Evolutionary conservation across 2,329 filamentous ascomycete species (phyloP).

Genomic region (Neoscytalidium dimidiatum): DNA sequence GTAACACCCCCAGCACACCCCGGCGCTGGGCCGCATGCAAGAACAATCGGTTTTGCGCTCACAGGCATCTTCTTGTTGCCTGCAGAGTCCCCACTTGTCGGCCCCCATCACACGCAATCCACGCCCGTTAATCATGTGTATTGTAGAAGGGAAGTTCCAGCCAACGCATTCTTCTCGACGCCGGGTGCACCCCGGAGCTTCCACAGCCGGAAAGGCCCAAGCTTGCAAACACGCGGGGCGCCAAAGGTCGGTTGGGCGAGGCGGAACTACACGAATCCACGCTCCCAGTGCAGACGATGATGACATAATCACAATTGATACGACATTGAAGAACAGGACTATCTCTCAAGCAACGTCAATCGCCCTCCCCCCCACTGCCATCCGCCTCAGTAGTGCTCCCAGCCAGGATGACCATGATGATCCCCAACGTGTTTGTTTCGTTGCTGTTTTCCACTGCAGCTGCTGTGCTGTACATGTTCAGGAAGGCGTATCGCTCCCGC

Average conservation of each 20-base stretch:
- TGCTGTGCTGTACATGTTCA: not conserved
- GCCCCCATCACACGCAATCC: not conserved
- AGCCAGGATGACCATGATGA: not conserved
- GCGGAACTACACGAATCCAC: not conserved
- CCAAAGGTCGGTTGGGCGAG: not conserved
- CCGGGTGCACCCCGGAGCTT: not conserved
- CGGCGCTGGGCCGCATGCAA: not conserved
- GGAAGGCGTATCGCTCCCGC: not conserved
- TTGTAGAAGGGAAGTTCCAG: not conserved
- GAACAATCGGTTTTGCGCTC: not conserved
- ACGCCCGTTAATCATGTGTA: no score
- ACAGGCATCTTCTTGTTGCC: not conserved
- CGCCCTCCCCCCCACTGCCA: not conserved
- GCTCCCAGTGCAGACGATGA: not conserved
- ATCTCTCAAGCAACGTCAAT: not conserved
- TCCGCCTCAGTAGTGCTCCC: not conserved
- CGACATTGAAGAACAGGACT: not conserved
- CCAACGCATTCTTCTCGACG: no score
- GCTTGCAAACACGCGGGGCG: no score
- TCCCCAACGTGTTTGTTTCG: not conserved
- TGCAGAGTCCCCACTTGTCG: not conserved
- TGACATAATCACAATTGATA: not conserved
- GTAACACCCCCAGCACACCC: not conserved
- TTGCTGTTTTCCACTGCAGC: not conserved
- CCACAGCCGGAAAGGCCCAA: not conserved